Evolutionary conservation across 164 flowering plant genomes (phyloP), one percentile per base, ranked within the genome.

Genomic region (Aristolochia contorta): DNA sequence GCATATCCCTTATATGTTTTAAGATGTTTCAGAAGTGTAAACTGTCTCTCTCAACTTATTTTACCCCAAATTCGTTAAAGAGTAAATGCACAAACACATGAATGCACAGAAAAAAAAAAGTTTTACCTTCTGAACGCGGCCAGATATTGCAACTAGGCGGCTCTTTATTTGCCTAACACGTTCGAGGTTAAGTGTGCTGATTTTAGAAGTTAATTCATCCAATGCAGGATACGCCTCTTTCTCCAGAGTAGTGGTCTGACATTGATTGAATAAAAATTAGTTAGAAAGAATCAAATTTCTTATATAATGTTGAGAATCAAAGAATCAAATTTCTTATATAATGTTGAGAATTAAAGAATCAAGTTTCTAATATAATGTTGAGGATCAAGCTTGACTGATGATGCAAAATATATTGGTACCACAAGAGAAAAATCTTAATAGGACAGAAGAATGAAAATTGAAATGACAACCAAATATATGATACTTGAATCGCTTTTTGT

Each of bases 211-310:
- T 50, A 81, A 75, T 48, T 79, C 78, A 77, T 81, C 83, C 33
- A 79, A 64, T 32, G 81, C 83, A 13, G 83, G 85, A 72, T 81
- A 77, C 16, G 85, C 85, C 64, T 81, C 85, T 65, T 72, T 75
- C 74, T 79, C 85, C 58, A 81, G 60, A 3, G 79, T 74, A 46
- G 67, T 60, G 23, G 83, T 69, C 85, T 81, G 73, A 27, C 30
- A 27, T 27, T 27, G 30, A 50, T 12, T 13, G 45, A 16, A 16
- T 15, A 47, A 13, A 46, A 56, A 56, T 10, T 10, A 37, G 43
- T 37, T 37, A 37, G 60, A 33, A 58, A 16, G 16, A 57, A 45
- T 37, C 43, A 37, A 6, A 8, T 37, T 37, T 37, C 43, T 1
- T 10, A 37, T 3, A 37, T 37, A 37, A 37, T 27, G 30, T 27